Conservation (phyloP, 768 basidiomycete genomes). For the Phanerochaete sordida region DNA sequence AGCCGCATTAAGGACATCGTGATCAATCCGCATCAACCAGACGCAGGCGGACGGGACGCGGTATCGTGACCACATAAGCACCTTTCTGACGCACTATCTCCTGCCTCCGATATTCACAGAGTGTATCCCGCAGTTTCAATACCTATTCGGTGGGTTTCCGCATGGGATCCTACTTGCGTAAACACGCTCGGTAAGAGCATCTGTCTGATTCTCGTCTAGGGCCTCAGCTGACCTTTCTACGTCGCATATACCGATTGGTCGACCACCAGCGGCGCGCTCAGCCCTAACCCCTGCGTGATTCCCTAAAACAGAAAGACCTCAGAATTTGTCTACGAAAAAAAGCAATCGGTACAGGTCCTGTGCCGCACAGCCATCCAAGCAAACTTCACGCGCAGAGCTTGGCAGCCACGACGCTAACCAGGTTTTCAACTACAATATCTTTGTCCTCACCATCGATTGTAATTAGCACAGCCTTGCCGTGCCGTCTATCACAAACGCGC, state of each 20-base stretch:
- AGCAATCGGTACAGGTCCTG: constrained; percentile 42
- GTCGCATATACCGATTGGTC: constrained; percentile 60
- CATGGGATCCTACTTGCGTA: constrained; percentile 45
- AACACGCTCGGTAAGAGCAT: constrained; percentile 44
- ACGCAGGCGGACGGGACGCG: constrained; percentile 40
- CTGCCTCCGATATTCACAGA: not conserved
- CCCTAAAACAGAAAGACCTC: constrained; percentile 47
- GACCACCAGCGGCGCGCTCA: constrained; percentile 52
- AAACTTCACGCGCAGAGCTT: constrained; percentile 45
- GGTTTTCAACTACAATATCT: constrained; percentile 52
- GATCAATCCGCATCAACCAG: constrained; percentile 30
- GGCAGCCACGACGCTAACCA: constrained; percentile 52
- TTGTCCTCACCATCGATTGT: too few species aligned
- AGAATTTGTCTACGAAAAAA: constrained; percentile 55
- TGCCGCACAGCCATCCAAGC: too few species aligned
- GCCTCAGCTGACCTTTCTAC: too few species aligned
- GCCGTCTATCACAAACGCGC: too few species aligned
- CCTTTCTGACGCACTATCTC: not conserved
- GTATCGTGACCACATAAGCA: constrained; percentile 45
- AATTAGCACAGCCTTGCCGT: too few species aligned
- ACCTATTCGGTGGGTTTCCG: constrained; percentile 50
- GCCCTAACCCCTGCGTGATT: constrained; percentile 50
- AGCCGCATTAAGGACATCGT: constrained; percentile 60
- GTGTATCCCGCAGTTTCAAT: constrained; percentile 38
- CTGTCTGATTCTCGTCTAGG: too few species aligned